Conservation (phyloP, 2,329 filamentous ascomycete species). For the Pleoardoris graminearum region DNA sequence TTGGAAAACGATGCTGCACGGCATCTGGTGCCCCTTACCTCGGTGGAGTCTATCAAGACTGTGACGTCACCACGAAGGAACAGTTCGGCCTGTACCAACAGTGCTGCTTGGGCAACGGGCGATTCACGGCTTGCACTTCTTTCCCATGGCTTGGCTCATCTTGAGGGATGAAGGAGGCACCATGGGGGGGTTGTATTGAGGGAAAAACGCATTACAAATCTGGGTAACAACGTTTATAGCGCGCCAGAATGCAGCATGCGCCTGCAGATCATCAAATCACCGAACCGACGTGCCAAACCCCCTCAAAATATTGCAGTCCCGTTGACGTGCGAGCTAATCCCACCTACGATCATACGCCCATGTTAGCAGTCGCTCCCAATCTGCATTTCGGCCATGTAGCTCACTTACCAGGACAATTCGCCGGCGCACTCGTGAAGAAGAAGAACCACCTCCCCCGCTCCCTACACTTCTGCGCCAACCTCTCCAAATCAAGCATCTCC, state of each 20-base stretch:
- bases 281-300: too few species aligned
- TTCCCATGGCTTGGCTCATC: neutral
- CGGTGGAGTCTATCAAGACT: neutral
- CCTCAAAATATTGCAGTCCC: conserved; percentile 46
- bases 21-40: neutral
- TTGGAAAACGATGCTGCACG: neutral
- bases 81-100: neutral
- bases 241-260: neutral
- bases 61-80: neutral
- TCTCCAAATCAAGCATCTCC: conserved; percentile 54
- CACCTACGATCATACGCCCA: conserved; percentile 25
- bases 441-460: conserved; percentile 62
- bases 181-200: too few species aligned
- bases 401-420: conserved; percentile 58
- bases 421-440: conserved; percentile 62
- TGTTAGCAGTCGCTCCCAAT: neutral
- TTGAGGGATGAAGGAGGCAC: too few species aligned
- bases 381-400: neutral
- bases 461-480: conserved; percentile 59
- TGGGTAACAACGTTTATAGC: too few species aligned
- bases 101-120: neutral
- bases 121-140: neutral
- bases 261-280: neutral
- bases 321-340: conserved; percentile 51
- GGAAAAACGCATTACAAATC: too few species aligned